These are phyloP conservation scores for Verticillium tricorpus DNA, from an alignment of 2,329 filamentous ascomycete genomes.

Conservation along the genomic window DNA sequence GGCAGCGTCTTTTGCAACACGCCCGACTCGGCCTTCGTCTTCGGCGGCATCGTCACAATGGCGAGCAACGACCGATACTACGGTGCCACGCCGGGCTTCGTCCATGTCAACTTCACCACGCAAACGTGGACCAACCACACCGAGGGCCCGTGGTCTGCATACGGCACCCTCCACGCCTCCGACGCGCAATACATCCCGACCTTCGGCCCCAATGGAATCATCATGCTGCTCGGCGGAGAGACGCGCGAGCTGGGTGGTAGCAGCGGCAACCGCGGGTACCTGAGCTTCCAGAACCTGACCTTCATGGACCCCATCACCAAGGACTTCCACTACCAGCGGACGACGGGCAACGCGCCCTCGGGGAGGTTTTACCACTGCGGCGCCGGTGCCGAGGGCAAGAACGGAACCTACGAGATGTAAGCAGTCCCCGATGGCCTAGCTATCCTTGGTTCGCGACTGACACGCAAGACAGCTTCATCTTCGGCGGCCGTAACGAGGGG, in stretches of 20 bases:
- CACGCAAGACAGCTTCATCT: slow-evolving; percentile 26
- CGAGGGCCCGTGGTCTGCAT: slow-evolving; percentile 14
- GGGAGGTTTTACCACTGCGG: slow-evolving; percentile 24
- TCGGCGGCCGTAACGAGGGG: slow-evolving; percentile 24
- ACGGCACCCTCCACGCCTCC: slow-evolving; percentile 23
- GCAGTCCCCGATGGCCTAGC: not conserved
- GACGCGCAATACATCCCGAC: slow-evolving; percentile 22
- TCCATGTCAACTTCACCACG: slow-evolving; percentile 25
- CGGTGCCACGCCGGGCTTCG: slow-evolving; percentile 21
- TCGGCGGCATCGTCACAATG: slow-evolving; percentile 22
- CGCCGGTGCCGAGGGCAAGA: slow-evolving; percentile 24
- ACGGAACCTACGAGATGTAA: slow-evolving; percentile 31
- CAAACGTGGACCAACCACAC: slow-evolving; percentile 25
- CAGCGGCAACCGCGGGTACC: slow-evolving; percentile 5
- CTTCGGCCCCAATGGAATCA: slow-evolving; percentile 26
- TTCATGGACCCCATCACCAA: slow-evolving; percentile 27
- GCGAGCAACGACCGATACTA: slow-evolving; percentile 13
- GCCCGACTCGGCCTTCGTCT: slow-evolving; percentile 21
- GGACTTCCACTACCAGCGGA: slow-evolving; percentile 29
- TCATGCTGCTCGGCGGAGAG: slow-evolving; percentile 27
- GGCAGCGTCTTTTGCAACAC: slow-evolving; percentile 21
- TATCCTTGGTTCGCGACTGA: not conserved
- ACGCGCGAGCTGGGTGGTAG: slow-evolving; percentile 4
- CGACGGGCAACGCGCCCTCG: slow-evolving; percentile 23
- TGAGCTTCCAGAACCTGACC: slow-evolving; percentile 22